These are phyloP conservation scores for Phytophthora pisi DNA, from an alignment of 352 stramenopile genomes.

Conservation along the genomic window DNA sequence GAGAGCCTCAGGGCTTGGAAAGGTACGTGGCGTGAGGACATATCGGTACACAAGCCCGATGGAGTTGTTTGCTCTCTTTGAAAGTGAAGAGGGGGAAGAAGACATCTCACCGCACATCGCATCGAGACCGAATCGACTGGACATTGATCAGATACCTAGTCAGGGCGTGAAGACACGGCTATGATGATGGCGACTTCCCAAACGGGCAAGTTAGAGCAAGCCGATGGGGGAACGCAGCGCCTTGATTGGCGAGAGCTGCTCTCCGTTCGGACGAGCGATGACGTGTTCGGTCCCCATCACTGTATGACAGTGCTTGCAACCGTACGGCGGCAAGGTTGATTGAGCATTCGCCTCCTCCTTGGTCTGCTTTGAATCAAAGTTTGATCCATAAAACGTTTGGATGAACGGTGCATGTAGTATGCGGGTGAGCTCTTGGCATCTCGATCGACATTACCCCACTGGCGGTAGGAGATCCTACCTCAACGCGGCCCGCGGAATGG, in stretches of 20 bases:
- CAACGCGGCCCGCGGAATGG: no score
- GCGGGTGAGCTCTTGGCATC: no score
- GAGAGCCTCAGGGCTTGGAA: conserved; percentile 19
- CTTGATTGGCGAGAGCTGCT: neutral
- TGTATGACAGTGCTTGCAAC: neutral
- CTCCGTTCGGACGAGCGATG: neutral
- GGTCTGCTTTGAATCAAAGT: neutral
- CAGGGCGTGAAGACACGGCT: neutral
- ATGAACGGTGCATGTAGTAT: neutral
- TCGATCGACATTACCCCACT: no score
- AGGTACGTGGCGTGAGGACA: conserved; percentile 13
- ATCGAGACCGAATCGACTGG: neutral
- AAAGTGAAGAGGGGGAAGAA: neutral
- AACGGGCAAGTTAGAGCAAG: neutral
- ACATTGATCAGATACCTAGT: neutral
- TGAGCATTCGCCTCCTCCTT: neutral
- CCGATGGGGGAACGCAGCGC: neutral
- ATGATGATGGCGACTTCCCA: neutral
- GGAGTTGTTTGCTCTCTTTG: no score
- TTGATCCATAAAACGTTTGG: neutral
- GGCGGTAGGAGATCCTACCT: no score
- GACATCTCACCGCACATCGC: neutral
- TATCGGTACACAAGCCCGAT: neutral
- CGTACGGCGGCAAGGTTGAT: neutral
- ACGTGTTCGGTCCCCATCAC: neutral